phyloP scores from a whole-genome alignment of 257 asterid genomes.

The Nicotiana benthamiana region DNA sequence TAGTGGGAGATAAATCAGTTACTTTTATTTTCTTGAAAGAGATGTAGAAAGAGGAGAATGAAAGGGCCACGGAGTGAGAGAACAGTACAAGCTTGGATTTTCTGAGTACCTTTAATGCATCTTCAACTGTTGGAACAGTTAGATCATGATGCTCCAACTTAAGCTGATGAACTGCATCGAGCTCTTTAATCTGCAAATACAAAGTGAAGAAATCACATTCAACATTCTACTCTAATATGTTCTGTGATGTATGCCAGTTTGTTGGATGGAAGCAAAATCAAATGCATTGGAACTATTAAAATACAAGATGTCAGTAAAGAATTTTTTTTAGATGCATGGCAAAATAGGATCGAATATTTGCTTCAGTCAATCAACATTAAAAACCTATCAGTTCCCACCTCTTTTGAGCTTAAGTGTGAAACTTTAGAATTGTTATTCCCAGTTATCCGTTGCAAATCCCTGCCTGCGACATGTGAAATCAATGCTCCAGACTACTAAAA shows the following conservation, averaged over 20 bases:
- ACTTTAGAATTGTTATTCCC: slow-evolving; percentile 69
- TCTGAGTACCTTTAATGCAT: slow-evolving; percentile 59
- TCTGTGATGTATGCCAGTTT: background rate
- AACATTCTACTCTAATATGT: slow-evolving; percentile 2
- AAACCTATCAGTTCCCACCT: slow-evolving; percentile 41
- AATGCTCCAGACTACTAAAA: slow-evolving; percentile 36
- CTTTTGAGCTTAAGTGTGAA: slow-evolving; percentile 63
- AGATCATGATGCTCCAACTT: slow-evolving; percentile 45
- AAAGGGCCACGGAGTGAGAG: background rate
- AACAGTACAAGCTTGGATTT: background rate
- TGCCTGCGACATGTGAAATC: slow-evolving; percentile 86
- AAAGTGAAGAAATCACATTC: slow-evolving; percentile 25
- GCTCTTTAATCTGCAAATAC: slow-evolving; percentile 55
- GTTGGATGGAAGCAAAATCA: background rate
- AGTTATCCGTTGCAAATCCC: slow-evolving; percentile 89
- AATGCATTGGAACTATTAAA: background rate
- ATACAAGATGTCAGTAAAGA: background rate
- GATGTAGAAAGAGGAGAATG: background rate
- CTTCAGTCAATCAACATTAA: background rate
- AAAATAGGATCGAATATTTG: background rate
- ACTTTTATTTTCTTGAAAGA: background rate
- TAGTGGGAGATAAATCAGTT: background rate
- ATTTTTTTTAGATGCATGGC: background rate
- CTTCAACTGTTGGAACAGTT: slow-evolving; percentile 65
- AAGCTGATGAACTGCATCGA: slow-evolving; percentile 40